Evolutionary conservation across 306 rosid species (phyloP).

Genomic region (Pterocarpus macrocarpus): DNA sequence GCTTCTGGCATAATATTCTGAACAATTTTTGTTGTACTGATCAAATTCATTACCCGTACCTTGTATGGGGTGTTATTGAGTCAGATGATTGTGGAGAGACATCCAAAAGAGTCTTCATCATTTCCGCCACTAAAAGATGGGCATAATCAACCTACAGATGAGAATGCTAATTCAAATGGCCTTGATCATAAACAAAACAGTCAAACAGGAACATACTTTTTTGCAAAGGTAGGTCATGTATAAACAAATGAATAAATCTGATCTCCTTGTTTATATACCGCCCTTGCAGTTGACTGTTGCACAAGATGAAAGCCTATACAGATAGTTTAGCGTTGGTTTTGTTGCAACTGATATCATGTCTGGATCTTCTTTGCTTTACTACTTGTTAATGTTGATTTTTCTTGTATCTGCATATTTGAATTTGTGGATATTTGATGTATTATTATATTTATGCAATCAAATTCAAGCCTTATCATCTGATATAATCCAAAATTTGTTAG

Average conservation of each 20-base stretch:
- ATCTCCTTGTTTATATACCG: neutral
- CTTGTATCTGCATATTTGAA: conserved; percentile 7
- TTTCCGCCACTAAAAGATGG: conserved; percentile 54
- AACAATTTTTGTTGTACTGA: conserved; percentile 1
- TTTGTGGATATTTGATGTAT: conserved; percentile 4
- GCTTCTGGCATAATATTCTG: conserved; percentile 31
- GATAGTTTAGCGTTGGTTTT: too few species aligned
- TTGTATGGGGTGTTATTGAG: conserved; percentile 47
- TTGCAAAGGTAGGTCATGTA: conserved; percentile 73
- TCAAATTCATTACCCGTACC: conserved; percentile 38
- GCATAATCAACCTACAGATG: conserved; percentile 48
- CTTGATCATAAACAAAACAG: conserved; percentile 48
- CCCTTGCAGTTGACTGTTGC: too few species aligned
- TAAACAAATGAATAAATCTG: conserved; percentile 23
- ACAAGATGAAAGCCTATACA: too few species aligned
- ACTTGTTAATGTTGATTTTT: neutral
- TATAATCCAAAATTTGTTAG: conserved; percentile 23
- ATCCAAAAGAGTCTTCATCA: conserved; percentile 58
- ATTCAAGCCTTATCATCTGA: neutral
- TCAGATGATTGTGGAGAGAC: conserved; percentile 73
- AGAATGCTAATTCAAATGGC: conserved; percentile 57
- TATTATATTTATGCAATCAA: conserved; percentile 10
- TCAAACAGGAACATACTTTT: conserved; percentile 57
- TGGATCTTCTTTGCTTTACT: conserved; percentile 31
- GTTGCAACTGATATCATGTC: neutral